phyloP scores from a whole-genome alignment of 768 basidiomycete genomes.

The Rhizopogon salebrosus region DNA sequence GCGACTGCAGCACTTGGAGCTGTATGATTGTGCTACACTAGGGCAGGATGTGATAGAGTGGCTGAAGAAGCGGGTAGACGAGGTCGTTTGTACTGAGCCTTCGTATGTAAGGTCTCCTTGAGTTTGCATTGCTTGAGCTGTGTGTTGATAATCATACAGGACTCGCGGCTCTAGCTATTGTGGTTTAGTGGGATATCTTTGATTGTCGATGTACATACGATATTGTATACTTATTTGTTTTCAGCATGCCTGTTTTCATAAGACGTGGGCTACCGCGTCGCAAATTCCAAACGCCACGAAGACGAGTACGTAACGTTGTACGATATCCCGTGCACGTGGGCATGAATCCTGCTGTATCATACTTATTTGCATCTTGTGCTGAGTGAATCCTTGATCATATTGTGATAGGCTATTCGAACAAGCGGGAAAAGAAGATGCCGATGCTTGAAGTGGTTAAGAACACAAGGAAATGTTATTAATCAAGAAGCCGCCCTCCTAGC shows the following conservation, averaged over 20 bases:
- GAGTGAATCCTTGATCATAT: no score
- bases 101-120: slow-evolving; percentile 38
- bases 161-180: slow-evolving; percentile 1
- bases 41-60: slow-evolving; percentile 68
- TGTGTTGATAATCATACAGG: slow-evolving; percentile 4
- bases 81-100: slow-evolving; percentile 59
- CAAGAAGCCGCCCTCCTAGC: no score
- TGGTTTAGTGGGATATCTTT: slow-evolving; percentile 5
- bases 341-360: no score
- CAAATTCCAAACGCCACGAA: slow-evolving; percentile 1
- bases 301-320: not conserved
- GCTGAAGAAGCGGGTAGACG: slow-evolving; percentile 56
- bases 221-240: slow-evolving; percentile 1
- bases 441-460: no score
- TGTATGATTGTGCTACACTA: slow-evolving; percentile 61
- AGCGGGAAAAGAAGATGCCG: no score
- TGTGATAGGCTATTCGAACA: no score
- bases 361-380: no score
- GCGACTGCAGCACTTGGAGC: slow-evolving; percentile 52
- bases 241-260: not conserved
- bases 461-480: no score
- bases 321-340: no score
- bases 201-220: not conserved
- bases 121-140: not conserved
- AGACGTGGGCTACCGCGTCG: no score